Evolutionary conservation across 805 yeast genomes (phyloP).

Genomic region (Starmerella kuoi): DNA sequence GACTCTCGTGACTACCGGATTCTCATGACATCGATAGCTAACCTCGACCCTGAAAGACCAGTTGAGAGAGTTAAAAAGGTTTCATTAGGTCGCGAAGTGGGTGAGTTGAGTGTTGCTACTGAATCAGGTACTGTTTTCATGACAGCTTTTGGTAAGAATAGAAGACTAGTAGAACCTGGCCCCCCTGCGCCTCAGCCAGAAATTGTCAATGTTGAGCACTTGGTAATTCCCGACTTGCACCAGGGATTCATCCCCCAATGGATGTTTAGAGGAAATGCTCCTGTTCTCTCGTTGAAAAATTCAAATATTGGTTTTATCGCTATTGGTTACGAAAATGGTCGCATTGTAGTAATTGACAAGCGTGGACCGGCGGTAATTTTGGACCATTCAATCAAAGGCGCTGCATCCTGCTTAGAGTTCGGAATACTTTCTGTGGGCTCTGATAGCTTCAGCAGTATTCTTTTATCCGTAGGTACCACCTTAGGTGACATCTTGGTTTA

Average conservation of each 20-base stretch:
- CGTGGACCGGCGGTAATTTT: conserved; percentile 58
- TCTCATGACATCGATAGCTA: conserved; percentile 46
- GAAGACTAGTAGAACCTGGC: conserved; percentile 18
- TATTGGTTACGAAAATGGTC: conserved; percentile 61
- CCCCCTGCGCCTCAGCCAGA: conserved; percentile 18
- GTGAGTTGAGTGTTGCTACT: conserved; percentile 60
- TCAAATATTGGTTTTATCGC: conserved; percentile 77
- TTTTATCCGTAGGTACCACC: conserved; percentile 65
- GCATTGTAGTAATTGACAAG: conserved; percentile 59
- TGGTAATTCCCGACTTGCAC: conserved; percentile 39
- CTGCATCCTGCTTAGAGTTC: conserved; percentile 55
- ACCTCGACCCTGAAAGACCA: conserved; percentile 26
- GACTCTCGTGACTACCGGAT: conserved; percentile 51
- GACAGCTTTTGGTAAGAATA: conserved; percentile 54
- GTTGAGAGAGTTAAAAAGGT: conserved; percentile 42
- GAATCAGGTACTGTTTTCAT: conserved; percentile 62
- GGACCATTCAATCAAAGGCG: conserved; percentile 25
- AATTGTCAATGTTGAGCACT: conserved; percentile 37
- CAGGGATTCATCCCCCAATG: conserved; percentile 54
- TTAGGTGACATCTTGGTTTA: conserved; percentile 57
- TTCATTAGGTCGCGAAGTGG: conserved; percentile 66
- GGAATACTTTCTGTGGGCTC: conserved; percentile 56
- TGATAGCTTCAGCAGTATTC: conserved; percentile 59
- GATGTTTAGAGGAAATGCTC: conserved; percentile 35
- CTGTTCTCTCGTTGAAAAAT: conserved; percentile 50